A percentile compares a stretch with the other conserved stretches of the same genome.
phyloP scores from a whole-genome alignment of 345 rosid species.

The Kandelia obovata region DNA sequence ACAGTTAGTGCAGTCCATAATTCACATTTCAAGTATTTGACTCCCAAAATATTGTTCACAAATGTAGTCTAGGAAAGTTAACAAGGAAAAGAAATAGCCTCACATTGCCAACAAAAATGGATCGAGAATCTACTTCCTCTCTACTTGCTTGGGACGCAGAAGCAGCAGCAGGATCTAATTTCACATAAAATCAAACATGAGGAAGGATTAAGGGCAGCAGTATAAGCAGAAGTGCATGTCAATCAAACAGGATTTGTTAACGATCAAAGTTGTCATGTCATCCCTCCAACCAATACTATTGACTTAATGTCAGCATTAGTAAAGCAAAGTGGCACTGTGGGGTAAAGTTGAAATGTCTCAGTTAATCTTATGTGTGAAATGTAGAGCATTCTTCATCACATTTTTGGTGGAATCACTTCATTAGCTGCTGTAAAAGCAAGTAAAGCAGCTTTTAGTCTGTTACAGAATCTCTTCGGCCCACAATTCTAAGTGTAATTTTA shows the following conservation, averaged over 20 bases:
- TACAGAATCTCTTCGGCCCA: too few relatives aligned
- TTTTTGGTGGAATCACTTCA: too few relatives aligned
- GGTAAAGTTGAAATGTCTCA: too few relatives aligned
- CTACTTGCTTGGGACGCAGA: conserved; percentile 49
- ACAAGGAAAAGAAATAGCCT: conserved; percentile 35
- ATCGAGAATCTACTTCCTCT: conserved; percentile 74
- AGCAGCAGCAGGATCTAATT: conserved; percentile 54
- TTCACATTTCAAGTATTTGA: background rate
- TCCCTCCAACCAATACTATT: background rate
- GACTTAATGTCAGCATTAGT: too few relatives aligned
- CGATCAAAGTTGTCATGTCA: background rate
- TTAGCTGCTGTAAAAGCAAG: too few relatives aligned
- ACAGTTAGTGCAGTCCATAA: too few relatives aligned
- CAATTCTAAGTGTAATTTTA: too few relatives aligned
- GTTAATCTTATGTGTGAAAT: too few relatives aligned
- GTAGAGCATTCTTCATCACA: too few relatives aligned
- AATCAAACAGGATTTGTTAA: background rate
- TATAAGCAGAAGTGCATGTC: background rate
- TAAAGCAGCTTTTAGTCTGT: too few relatives aligned
- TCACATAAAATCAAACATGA: conserved; percentile 25
- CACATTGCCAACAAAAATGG: conserved; percentile 77
- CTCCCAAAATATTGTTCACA: conserved; percentile 1
- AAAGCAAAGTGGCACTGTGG: too few relatives aligned
- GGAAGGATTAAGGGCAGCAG: background rate
- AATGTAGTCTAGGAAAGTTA: conserved; percentile 5